Evolutionary conservation across 768 basidiomycete species (phyloP).

Genomic region (Boletus reticuloceps): DNA sequence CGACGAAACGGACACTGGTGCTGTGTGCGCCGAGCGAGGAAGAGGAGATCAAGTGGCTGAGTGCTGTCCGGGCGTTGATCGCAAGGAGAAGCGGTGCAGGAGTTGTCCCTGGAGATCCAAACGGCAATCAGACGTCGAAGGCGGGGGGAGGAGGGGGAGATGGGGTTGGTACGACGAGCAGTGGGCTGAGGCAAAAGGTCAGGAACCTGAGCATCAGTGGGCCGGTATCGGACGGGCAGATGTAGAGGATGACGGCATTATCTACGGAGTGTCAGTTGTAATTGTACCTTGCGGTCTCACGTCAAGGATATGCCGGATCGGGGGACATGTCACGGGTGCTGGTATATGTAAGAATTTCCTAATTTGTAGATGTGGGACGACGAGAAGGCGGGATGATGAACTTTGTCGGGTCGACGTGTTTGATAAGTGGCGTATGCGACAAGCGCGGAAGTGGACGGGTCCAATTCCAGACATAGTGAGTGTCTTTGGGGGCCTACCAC

Average conservation of each 20-base stretch:
- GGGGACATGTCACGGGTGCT: too few species aligned
- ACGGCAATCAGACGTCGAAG: conserved; percentile 15
- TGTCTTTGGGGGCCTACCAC: conserved; percentile 6
- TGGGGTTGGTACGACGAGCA: conserved; percentile 23
- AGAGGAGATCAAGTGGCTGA: conserved; percentile 98
- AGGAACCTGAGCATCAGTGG: conserved; percentile 45
- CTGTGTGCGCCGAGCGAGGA: conserved; percentile 95
- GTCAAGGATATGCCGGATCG: conserved; percentile 4
- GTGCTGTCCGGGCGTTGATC: conserved; percentile 89
- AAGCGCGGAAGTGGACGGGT: conserved; percentile 29
- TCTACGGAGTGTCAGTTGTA: conserved; percentile 3
- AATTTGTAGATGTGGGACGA: neutral
- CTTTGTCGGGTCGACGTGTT: conserved; percentile 21
- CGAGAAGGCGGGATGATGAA: conserved; percentile 5
- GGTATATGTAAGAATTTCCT: neutral
- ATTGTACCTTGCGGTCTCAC: conserved; percentile 21
- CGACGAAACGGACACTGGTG: conserved; percentile 85
- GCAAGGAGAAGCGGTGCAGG: conserved; percentile 61
- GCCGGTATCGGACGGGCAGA: conserved; percentile 23
- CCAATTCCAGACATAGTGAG: conserved; percentile 27
- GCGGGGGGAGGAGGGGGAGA: conserved; percentile 9
- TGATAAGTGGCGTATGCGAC: conserved; percentile 35
- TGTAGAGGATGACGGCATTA: conserved; percentile 20
- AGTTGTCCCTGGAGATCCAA: conserved; percentile 47
- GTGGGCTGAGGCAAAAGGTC: conserved; percentile 45